phyloP scores from a whole-genome alignment of 352 stramenopile genomes.

The Pythium rhizo-oryzae region DNA sequence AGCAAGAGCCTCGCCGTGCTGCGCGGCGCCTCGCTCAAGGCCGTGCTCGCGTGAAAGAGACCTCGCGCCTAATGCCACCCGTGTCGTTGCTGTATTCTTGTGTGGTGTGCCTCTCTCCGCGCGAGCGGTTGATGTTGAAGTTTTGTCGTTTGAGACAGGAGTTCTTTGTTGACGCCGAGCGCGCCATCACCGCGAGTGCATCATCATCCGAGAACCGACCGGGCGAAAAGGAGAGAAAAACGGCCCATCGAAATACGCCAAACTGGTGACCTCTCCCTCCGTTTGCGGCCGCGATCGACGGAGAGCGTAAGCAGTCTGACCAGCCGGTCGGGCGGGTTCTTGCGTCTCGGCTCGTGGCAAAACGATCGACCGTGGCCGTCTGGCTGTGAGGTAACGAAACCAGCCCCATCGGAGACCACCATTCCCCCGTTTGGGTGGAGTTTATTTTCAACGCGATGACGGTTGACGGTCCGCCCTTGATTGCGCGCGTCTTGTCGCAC shows the following conservation, averaged over 20 bases:
- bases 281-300: too few species aligned
- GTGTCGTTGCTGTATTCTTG: neutral
- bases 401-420: too few species aligned
- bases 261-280: too few species aligned
- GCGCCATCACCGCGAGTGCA: neutral
- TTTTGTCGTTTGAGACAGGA: neutral
- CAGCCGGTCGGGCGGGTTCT: too few species aligned
- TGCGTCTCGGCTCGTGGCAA: too few species aligned
- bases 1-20: neutral
- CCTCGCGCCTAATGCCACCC: slow-evolving; percentile 4
- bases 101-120: neutral
- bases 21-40: slow-evolving; percentile 11
- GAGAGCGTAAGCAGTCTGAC: too few species aligned
- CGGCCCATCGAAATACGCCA: too few species aligned
- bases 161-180: slow-evolving; percentile 17
- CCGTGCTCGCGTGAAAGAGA: slow-evolving; percentile 13
- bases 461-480: neutral
- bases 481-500: neutral
- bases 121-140: neutral
- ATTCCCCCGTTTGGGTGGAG: neutral
- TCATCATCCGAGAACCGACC: neutral
- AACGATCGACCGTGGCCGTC: too few species aligned
- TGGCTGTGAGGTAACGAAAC: too few species aligned
- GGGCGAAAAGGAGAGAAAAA: neutral
- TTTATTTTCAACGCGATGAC: neutral